phyloP scores from a whole-genome alignment of 2,329 filamentous ascomycete genomes.

The Ciborinia camelliae region DNA sequence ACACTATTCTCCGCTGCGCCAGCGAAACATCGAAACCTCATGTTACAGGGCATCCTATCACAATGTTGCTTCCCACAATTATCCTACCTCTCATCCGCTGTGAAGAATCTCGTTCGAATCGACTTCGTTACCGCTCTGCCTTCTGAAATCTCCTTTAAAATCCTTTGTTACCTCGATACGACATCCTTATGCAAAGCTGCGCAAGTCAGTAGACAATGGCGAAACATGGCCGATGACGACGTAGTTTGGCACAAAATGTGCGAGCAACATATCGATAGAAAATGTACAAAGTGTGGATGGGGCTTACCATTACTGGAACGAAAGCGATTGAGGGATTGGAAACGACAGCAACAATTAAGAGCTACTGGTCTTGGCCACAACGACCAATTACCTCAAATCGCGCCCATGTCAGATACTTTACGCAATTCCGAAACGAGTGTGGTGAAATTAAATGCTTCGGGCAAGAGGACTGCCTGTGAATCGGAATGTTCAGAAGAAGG shows the following conservation, averaged over 20 bases:
- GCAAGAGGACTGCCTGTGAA: conserved; percentile 32
- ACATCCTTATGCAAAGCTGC: conserved; percentile 93
- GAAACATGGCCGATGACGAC: conserved; percentile 89
- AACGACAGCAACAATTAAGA: conserved; percentile 71
- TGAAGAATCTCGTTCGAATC: conserved; percentile 94
- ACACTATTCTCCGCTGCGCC: conserved; percentile 95
- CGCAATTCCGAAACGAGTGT: conserved; percentile 17
- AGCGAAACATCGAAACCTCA: conserved; percentile 87
- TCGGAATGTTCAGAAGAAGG: conserved; percentile 21
- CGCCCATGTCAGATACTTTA: conserved; percentile 44
- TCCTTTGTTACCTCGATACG: conserved; percentile 89
- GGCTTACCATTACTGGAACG: conserved; percentile 85
- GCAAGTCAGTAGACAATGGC: conserved; percentile 87
- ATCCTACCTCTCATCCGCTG: conserved; percentile 84
- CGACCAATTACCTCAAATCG: conserved; percentile 50
- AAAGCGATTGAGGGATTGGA: conserved; percentile 77
- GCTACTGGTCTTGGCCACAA: conserved; percentile 57
- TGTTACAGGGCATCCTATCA: conserved; percentile 92
- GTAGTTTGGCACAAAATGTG: conserved; percentile 99
- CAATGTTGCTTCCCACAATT: conserved; percentile 98
- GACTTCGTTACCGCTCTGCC: conserved; percentile 91
- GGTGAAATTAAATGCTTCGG: conserved; percentile 22
- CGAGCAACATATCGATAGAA: conserved; percentile 90
- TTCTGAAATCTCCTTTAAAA: conserved; percentile 87
- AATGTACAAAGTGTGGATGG: conserved; percentile 95